Percentiles rank a stretch among this genome's conserved stretches.
Evolutionary conservation across 2,329 filamentous ascomycete genomes (phyloP).

Genomic region (Pseudonectria buxi): DNA sequence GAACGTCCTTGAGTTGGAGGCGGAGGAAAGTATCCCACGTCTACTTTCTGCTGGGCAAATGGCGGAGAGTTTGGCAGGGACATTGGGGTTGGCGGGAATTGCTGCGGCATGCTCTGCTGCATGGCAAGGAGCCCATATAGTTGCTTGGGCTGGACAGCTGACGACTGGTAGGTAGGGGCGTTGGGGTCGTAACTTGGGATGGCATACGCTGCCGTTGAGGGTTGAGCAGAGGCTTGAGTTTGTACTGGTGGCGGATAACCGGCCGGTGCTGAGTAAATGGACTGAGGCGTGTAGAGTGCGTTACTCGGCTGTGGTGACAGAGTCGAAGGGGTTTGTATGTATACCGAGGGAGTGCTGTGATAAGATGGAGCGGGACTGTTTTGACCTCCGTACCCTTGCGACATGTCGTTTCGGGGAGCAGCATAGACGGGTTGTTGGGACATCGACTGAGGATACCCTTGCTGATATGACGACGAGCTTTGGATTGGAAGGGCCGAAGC

Average conservation of each 20-base stretch:
- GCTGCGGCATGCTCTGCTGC: slow-evolving; percentile 1
- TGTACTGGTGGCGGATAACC: slow-evolving; percentile 1
- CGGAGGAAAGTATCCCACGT: too few species aligned
- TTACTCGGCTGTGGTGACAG: not conserved
- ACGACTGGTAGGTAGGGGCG: slow-evolving; percentile 3
- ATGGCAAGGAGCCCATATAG: slow-evolving; percentile 1
- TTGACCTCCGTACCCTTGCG: too few species aligned
- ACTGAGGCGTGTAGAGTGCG: too few species aligned
- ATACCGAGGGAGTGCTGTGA: too few species aligned
- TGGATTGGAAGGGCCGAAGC: slow-evolving; percentile 8
- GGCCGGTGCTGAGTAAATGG: not conserved
- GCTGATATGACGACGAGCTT: not conserved
- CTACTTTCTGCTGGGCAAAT: slow-evolving; percentile 1
- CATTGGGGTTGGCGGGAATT: slow-evolving; percentile 5
- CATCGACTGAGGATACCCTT: not conserved
- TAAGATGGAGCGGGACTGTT: too few species aligned
- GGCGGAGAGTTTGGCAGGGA: slow-evolving; percentile 4
- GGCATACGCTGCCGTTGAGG: not conserved
- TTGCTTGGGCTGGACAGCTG: not conserved
- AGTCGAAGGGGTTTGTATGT: too few species aligned
- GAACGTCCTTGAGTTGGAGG: too few species aligned
- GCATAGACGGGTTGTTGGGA: not conserved
- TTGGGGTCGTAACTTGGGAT: slow-evolving; percentile 2
- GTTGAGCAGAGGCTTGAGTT: slow-evolving; percentile 4
- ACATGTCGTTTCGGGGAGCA: too few species aligned